Evolutionary conservation across 2,329 filamentous ascomycete genomes (phyloP), one percentile per base, ranked within the genome.

Genomic region (Mycosphaerella sp.): DNA sequence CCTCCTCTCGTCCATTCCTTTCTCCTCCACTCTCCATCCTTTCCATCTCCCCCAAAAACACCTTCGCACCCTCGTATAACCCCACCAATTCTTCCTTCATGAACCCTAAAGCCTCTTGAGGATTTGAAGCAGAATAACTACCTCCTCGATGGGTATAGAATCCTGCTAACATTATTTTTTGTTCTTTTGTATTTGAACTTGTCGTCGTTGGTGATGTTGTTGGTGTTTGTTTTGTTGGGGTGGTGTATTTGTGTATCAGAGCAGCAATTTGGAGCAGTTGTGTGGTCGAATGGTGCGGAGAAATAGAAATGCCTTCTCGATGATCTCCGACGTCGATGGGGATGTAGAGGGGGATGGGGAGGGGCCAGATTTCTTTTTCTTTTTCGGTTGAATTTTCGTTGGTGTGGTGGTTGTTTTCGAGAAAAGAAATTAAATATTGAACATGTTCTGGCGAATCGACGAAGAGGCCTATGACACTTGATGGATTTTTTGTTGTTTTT

Each of bases 261-360:
- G 14, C 14, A 17, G 14, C 14, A 17, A 17, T 17, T 17, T 1
- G 14, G 1, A 17, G 1, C 1, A 17, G 14, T 17, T 17, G 14
- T 17, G 14, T 17, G 1, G 14, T 1, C 14, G 14, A 17, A 17
- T 17, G 14, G 14, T 17, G 14, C 14, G 14, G 14, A 17, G 14
- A 17, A 0, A 89, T 76, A 17, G 14, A 17, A 0, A 89, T 76
- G 17, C 88, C 88, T 0, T 87, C 86, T 12, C 88, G 83, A 64
- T 82, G 77, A 61, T 82, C 82, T 9, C 86, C 86, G 48, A 86
- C 83, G 66, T 92, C 86, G 39, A 92, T 80, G 63, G 91, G 91
- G 63, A 91, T 73, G 64, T 84, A 87, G 11, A 87, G 73, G 0
- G 74, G 75, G 2, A 83, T 79, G 1, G 72, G 67, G 45, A 73